phyloP scores from a whole-genome alignment of 208 protist genomes.

The Trypanosoma brucei region DNA sequence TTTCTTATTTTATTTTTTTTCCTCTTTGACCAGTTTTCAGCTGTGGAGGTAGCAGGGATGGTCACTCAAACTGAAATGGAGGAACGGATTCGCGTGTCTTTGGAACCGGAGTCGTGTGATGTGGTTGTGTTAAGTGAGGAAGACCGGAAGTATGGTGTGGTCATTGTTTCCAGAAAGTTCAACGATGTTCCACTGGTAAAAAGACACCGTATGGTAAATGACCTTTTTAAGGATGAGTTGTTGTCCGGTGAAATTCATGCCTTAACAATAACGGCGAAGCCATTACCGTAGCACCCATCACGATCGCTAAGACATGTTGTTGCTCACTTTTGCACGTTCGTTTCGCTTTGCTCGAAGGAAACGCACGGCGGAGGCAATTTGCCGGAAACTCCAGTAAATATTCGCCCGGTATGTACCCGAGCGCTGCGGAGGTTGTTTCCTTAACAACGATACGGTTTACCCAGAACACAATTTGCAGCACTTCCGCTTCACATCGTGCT shows the following conservation, averaged over 20 bases:
- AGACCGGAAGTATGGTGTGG: conserved; percentile 63
- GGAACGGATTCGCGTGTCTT: conserved; percentile 30
- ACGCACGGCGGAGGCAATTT: not conserved
- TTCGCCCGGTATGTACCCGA: too few relatives aligned
- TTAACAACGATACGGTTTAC: too few relatives aligned
- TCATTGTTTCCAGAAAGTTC: conserved; percentile 47
- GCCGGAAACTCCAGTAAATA: not conserved
- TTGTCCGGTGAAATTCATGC: conserved; percentile 69
- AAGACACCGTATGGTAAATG: conserved; percentile 68
- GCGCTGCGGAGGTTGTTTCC: too few relatives aligned
- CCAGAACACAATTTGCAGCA: too few relatives aligned
- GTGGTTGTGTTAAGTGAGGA: conserved; percentile 47
- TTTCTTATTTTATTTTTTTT: conserved; percentile 11
- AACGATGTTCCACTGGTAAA: conserved; percentile 49
- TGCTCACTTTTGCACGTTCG: not conserved
- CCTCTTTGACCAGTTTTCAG: conserved; percentile 7
- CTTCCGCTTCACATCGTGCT: too few relatives aligned
- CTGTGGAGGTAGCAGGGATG: conserved; percentile 16
- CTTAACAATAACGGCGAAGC: conserved; percentile 56
- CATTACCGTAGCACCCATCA: conserved; percentile 19
- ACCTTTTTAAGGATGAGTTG: conserved; percentile 67
- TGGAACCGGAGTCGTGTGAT: conserved; percentile 32
- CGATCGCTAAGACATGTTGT: not conserved
- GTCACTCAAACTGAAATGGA: conserved; percentile 21
- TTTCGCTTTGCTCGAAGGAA: not conserved